Percentiles rank a stretch among this genome's conserved stretches.
Evolutionary conservation across 306 rosid species (phyloP).

Genomic region (Cucumis hystrix): DNA sequence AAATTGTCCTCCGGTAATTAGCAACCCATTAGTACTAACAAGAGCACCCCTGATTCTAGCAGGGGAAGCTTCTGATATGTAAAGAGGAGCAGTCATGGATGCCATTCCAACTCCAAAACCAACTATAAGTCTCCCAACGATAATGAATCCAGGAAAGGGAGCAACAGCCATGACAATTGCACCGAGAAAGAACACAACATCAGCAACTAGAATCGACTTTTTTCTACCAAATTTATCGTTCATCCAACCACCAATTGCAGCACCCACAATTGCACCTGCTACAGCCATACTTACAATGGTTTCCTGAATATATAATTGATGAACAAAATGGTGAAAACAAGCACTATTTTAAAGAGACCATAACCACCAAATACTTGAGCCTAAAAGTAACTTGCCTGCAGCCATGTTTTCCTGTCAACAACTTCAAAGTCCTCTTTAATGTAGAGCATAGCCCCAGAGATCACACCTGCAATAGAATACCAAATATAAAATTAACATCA

Average conservation of each 20-base stretch:
- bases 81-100: slow-evolving; percentile 80
- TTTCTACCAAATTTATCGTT: slow-evolving; percentile 62
- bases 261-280: slow-evolving; percentile 87
- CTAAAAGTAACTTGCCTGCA: slow-evolving; percentile 25
- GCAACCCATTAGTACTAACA: slow-evolving; percentile 53
- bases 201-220: slow-evolving; percentile 47
- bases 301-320: slow-evolving; percentile 31
- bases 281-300: slow-evolving; percentile 82
- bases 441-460: slow-evolving; percentile 83
- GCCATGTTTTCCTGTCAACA: slow-evolving; percentile 69
- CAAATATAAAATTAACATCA: background rate
- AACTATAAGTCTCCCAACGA: slow-evolving; percentile 54
- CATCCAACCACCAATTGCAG: slow-evolving; percentile 82
- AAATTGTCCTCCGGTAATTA: slow-evolving; percentile 74
- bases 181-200: slow-evolving; percentile 43
- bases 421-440: slow-evolving; percentile 50
- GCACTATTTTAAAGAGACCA: background rate
- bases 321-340: background rate
- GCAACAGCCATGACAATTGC: slow-evolving; percentile 66
- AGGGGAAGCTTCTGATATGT: slow-evolving; percentile 85
- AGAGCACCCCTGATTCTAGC: slow-evolving; percentile 77
- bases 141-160: slow-evolving; percentile 55
- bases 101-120: slow-evolving; percentile 94
- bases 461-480: slow-evolving; percentile 42
- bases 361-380: background rate